Evolutionary conservation across 257 asterid genomes (phyloP).

Genomic region (Craterostigma plantagineum): DNA sequence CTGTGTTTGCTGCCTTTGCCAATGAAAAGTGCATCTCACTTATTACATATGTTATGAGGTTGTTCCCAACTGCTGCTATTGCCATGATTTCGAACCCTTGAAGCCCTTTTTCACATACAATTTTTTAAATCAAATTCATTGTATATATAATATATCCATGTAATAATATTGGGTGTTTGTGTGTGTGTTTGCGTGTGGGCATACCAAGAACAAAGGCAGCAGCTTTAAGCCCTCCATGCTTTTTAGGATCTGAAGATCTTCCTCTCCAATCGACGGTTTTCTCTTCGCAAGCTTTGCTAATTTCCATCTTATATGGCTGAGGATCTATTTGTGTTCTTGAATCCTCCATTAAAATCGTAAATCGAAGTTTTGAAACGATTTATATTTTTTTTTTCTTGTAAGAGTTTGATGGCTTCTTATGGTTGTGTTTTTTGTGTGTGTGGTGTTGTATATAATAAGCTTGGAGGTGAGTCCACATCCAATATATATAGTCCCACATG

Average conservation of each 20-base stretch:
- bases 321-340: slow-evolving; percentile 7
- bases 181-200: not conserved
- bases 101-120: slow-evolving; percentile 29
- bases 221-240: slow-evolving; percentile 82
- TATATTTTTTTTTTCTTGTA: too few relatives aligned
- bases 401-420: too few relatives aligned
- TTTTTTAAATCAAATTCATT: not conserved
- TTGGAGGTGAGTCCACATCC: too few relatives aligned
- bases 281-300: slow-evolving; percentile 7
- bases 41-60: slow-evolving; percentile 67
- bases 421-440: too few relatives aligned
- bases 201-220: slow-evolving; percentile 72
- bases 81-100: slow-evolving; percentile 97
- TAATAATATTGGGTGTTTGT: too few relatives aligned
- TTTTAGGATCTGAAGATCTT: slow-evolving; percentile 44
- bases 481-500: too few relatives aligned
- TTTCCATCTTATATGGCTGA: slow-evolving; percentile 9
- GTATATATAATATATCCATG: slow-evolving; percentile 5
- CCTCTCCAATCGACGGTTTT: slow-evolving; percentile 73
- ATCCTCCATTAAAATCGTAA: slow-evolving; percentile 17
- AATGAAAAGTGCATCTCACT: slow-evolving; percentile 90
- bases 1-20: slow-evolving; percentile 68
- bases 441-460: too few relatives aligned
- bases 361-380: too few relatives aligned
- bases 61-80: slow-evolving; percentile 94